phyloP scores from a whole-genome alignment of 1,139 yeast species.

The Geotrichum citri-aurantii region DNA sequence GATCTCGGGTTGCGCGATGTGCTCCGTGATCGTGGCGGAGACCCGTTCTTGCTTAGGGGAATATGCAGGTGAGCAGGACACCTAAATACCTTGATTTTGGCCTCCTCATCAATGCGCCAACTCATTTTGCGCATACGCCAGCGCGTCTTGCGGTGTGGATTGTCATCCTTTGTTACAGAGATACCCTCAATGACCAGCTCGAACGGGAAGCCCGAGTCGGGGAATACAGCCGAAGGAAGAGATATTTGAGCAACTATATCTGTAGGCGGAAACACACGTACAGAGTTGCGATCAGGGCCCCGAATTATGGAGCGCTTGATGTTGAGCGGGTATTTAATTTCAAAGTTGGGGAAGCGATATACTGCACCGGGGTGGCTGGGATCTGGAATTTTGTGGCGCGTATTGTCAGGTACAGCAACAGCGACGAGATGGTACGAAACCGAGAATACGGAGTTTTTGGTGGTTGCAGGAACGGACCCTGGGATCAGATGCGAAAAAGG shows the following conservation, averaged over 20 bases:
- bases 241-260: conserved; percentile 81
- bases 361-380: conserved; percentile 13
- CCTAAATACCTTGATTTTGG: conserved; percentile 47
- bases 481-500: conserved; percentile 95
- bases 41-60: background rate
- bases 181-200: conserved; percentile 81
- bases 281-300: conserved; percentile 79
- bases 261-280: conserved; percentile 93
- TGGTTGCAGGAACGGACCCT: conserved; percentile 79
- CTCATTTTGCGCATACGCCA: conserved; percentile 89
- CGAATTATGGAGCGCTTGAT: conserved; percentile 71
- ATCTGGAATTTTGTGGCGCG: conserved; percentile 4
- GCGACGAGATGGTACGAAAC: conserved; percentile 75
- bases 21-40: background rate
- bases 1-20: background rate
- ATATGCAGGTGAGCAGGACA: conserved; percentile 20
- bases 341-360: background rate
- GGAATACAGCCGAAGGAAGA: conserved; percentile 82
- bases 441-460: conserved; percentile 48
- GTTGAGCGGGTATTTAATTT: conserved; percentile 47
- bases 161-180: conserved; percentile 40
- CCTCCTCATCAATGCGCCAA: conserved; percentile 87
- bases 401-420: conserved; percentile 42
- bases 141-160: conserved; percentile 44
- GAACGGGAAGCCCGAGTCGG: conserved; percentile 76